A percentile compares a stretch with the other conserved stretches of the same genome.
phyloP scores from a whole-genome alignment of 352 stramenopile species.

The Phytophthora macrochlamydospora region DNA sequence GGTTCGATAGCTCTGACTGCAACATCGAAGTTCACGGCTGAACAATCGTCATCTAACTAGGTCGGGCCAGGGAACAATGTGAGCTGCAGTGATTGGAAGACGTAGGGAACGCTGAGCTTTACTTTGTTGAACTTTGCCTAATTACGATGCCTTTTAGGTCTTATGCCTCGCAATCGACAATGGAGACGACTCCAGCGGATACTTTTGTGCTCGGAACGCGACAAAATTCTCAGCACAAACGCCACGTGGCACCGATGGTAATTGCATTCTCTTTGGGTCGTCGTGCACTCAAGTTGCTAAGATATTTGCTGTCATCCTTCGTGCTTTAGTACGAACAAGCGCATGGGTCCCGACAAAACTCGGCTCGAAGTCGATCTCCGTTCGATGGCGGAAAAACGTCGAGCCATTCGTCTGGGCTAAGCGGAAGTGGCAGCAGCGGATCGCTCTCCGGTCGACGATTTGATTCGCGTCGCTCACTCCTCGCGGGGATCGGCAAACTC shows the following conservation, averaged over 20 bases:
- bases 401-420: slow-evolving; percentile 15
- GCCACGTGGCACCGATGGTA: slow-evolving; percentile 69
- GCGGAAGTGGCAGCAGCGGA: slow-evolving; percentile 32
- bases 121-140: neutral
- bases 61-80: slow-evolving; percentile 50
- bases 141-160: slow-evolving; percentile 37
- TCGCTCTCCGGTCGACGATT: slow-evolving; percentile 49
- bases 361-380: slow-evolving; percentile 16
- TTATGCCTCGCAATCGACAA: slow-evolving; percentile 62
- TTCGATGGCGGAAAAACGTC: slow-evolving; percentile 14
- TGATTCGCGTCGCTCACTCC: slow-evolving; percentile 64
- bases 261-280: neutral
- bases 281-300: slow-evolving; percentile 1
- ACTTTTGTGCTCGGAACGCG: slow-evolving; percentile 47
- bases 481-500: slow-evolving; percentile 75
- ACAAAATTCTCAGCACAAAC: slow-evolving; percentile 68
- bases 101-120: slow-evolving; percentile 33
- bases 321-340: slow-evolving; percentile 29
- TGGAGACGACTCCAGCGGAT: slow-evolving; percentile 54
- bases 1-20: slow-evolving; percentile 15
- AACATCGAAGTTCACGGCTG: no score
- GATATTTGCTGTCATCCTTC: neutral
- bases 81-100: slow-evolving; percentile 70
- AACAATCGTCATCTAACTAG: slow-evolving; percentile 19
- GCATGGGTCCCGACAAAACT: slow-evolving; percentile 19